Base-by-base conservation (phyloP, 306 rosid genomes). In the Cicer arietinum region DNA sequence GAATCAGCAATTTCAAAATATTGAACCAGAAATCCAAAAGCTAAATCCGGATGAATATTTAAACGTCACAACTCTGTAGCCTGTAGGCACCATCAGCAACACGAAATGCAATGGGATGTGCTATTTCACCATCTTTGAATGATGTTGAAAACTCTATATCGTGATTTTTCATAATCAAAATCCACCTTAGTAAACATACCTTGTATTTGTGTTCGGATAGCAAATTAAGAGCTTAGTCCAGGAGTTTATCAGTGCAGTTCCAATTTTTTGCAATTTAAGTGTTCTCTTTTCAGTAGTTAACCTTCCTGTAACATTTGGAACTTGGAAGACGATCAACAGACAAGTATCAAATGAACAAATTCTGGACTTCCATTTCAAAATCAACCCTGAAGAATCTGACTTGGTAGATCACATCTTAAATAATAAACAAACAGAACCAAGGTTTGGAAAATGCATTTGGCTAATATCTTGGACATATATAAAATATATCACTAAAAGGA, bases 1-100 rank as follows among this genome's bases (percentile, higher is more conserved):
- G 22, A 71, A 63, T 64, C 69, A 45, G 72, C 53, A 8, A 74
- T 70, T 75, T 61, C 40, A 7, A 14, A 11, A 12, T 51, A 65
- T 30, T 7, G 73, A 76, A 62, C 69, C 76, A 58, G 80, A 76
- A 25, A 50, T 71, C 60, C 75, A 75, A 52, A 63, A 79, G 78
- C 61, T 30, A 46, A 16, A 44, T 46, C 71, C 78, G 25, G 50
- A 69, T 11, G 48, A 66, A 77, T 73, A 74, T n/a, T 43, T 13
- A 14, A 42, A 67, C 56, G 18, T 52, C 69, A 40, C 44, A 56
- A 56, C 20, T 82, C 70, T 20, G 80, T 54, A 17, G 72, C 78
- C 70, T 20, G 80, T 54, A 17, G 72, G 79, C 62, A 47, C 53
- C 81, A 79, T 62, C 61, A 42, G 78, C 44, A 69, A 54, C 75